phyloP scores from a whole-genome alignment of 2,329 filamentous ascomycete genomes.

The Pleurostoma richardsiae region DNA sequence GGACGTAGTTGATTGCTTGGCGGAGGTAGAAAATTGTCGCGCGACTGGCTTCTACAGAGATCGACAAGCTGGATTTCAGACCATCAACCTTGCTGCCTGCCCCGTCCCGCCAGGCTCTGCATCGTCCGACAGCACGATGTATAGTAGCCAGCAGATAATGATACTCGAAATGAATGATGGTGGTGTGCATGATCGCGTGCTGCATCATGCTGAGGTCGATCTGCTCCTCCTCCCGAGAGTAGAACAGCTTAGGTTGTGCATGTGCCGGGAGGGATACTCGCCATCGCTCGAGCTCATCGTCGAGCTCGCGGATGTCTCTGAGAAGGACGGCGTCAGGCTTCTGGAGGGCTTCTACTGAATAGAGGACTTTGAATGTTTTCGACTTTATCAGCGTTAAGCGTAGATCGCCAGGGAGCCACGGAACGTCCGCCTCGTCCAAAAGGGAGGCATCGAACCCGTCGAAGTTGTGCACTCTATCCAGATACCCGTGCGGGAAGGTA shows the following conservation, averaged over 20 bases:
- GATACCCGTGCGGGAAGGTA: conserved; percentile 36
- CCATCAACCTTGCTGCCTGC: conserved; percentile 33
- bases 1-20: conserved; percentile 33
- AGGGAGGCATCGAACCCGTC: conserved; percentile 5
- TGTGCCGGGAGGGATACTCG: conserved; percentile 38
- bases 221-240: conserved; percentile 14
- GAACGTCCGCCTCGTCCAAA: conserved; percentile 16
- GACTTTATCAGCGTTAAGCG: conserved; percentile 46
- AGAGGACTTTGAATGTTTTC: conserved; percentile 39
- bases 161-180: conserved; percentile 48
- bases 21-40: conserved; percentile 46
- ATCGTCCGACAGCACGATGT: conserved; percentile 48
- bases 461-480: conserved; percentile 20
- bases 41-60: conserved; percentile 51
- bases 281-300: conserved; percentile 52
- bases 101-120: conserved; percentile 31
- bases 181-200: conserved; percentile 33
- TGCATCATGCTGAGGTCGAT: conserved; percentile 9
- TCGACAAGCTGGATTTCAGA: conserved; percentile 44
- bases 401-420: conserved; percentile 40
- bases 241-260: conserved; percentile 41
- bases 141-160: conserved; percentile 50
- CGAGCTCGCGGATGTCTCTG: conserved; percentile 48
- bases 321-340: conserved; percentile 51
- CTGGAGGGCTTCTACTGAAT: conserved; percentile 38